A percentile compares a stretch with the other conserved stretches of the same genome.
Evolutionary conservation across 2,329 filamentous ascomycete species (phyloP).

Genomic region (Aspergillus pseudoglaucus): DNA sequence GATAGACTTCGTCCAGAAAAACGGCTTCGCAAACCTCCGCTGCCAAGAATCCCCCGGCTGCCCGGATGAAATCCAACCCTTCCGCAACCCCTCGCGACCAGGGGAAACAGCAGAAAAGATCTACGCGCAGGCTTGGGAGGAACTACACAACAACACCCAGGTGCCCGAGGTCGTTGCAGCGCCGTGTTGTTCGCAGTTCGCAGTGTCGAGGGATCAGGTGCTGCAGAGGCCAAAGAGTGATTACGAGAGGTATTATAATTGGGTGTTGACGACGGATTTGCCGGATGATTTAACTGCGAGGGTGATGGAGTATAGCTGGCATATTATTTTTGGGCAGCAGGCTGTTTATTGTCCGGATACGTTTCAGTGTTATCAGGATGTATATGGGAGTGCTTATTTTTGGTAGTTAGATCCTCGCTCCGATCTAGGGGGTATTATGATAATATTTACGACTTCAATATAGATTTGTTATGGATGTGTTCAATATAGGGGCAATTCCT

Average conservation of each 20-base stretch:
- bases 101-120: constrained; percentile 17
- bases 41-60: constrained; percentile 36
- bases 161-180: constrained; percentile 48
- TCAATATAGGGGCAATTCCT: too few relatives aligned
- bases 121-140: constrained; percentile 23
- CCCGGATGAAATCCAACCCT: constrained; percentile 29
- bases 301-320: constrained; percentile 61
- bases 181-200: constrained; percentile 61
- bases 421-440: background rate
- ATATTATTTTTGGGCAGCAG: constrained; percentile 46
- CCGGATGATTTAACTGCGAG: constrained; percentile 52
- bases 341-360: constrained; percentile 50
- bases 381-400: constrained; percentile 43
- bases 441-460: background rate
- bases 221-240: constrained; percentile 42
- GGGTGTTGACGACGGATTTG: constrained; percentile 51
- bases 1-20: constrained; percentile 42
- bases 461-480: too few relatives aligned
- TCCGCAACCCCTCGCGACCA: constrained; percentile 11
- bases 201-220: constrained; percentile 50
- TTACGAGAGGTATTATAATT: constrained; percentile 52
- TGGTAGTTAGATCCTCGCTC: constrained; percentile 8
- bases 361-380: constrained; percentile 56
- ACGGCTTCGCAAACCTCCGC: constrained; percentile 55
- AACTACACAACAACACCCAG: constrained; percentile 24